These are phyloP conservation scores for Gomphus bonarii DNA, from an alignment of 1,284 basidiomycete species.

Conservation along the genomic window DNA sequence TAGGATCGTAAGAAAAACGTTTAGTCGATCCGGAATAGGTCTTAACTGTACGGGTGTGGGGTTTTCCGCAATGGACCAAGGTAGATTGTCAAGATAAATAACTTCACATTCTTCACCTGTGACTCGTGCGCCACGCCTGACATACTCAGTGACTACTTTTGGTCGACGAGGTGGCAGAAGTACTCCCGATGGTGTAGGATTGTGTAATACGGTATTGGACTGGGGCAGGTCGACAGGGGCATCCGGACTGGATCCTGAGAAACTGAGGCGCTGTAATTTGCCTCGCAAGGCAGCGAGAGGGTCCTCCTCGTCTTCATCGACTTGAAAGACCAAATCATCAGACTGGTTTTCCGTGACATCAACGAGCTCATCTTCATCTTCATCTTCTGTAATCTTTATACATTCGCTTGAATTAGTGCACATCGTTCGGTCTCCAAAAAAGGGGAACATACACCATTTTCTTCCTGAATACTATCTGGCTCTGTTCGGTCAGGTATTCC, in stretches of 20 bases:
- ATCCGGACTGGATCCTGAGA: conserved; percentile 17
- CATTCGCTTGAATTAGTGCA: not conserved
- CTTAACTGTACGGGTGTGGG: conserved; percentile 31
- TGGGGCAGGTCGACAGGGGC: conserved; percentile 5
- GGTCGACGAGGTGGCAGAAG: conserved; percentile 18
- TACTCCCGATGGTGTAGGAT: conserved; percentile 16
- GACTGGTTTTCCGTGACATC: conserved; percentile 41
- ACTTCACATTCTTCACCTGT: conserved; percentile 48
- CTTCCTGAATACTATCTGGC: conserved; percentile 14
- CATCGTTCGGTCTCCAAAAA: conserved; percentile 16
- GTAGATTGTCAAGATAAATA: conserved; percentile 27
- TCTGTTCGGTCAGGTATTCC: conserved; percentile 35
- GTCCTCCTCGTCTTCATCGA: conserved; percentile 30
- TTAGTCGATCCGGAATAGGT: conserved; percentile 41
- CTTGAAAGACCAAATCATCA: conserved; percentile 20
- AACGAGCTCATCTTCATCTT: conserved; percentile 38
- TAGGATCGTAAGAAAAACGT: conserved; percentile 46
- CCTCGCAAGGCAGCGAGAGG: conserved; percentile 59
- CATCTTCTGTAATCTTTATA: conserved; percentile 11
- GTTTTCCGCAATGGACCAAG: conserved; percentile 19
- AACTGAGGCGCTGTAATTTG: conserved; percentile 48
- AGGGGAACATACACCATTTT: conserved; percentile 6
- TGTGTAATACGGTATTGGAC: not conserved
- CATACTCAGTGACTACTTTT: conserved; percentile 52
- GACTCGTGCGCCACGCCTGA: conserved; percentile 61